Base-by-base conservation (phyloP, 768 basidiomycete species). In the Pholiota molesta region DNA sequence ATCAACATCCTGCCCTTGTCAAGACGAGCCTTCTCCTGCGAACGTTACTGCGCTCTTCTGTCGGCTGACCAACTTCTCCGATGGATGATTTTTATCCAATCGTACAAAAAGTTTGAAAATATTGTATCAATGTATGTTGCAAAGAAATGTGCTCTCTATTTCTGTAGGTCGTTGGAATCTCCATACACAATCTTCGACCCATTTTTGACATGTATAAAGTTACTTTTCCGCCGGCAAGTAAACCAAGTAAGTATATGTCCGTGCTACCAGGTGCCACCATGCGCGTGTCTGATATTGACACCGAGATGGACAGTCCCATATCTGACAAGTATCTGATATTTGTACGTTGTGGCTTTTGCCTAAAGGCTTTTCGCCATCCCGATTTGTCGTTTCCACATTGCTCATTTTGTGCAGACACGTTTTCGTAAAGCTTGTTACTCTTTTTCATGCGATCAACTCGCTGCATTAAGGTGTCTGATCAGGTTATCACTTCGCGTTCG, bases 351-450 rank as follows among this genome's bases (percentile, higher is more conserved):
- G 35, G 35, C 35, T 37, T 37, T 37, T 37, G 35, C 14, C 31
- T 26, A 23, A 5, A 23, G 47, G 45, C 21, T 19, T 19, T 31
- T 16, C 47, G 10, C 26, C 7, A 37, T 47, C 57, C 31, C 57
- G 51, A 39, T n/a, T 33, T 33, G 21, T 49, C 57, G 57, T 58
- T 58, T 52, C 57, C 14, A 10, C 47, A 13, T 35, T 58, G 28
- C 57, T 58, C 19, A 51, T 51, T 58, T 47, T 7, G 47, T 52
- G 42, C 47, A 29, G 31, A 26, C 57, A 58, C 57, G 57, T 58
- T 58, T 45, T 58, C 19, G 23, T 23, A 28, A 51, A 58, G 47
- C 33, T 51, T 58, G 56, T 45, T 57, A 57, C 42, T 51, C 45
- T 58, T 52, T 58, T 31, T 58, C 37, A 10, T n/a, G 39, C 31